Conservation (phyloP, 805 yeast species). For the Candida pseudofarinosa region DNA sequence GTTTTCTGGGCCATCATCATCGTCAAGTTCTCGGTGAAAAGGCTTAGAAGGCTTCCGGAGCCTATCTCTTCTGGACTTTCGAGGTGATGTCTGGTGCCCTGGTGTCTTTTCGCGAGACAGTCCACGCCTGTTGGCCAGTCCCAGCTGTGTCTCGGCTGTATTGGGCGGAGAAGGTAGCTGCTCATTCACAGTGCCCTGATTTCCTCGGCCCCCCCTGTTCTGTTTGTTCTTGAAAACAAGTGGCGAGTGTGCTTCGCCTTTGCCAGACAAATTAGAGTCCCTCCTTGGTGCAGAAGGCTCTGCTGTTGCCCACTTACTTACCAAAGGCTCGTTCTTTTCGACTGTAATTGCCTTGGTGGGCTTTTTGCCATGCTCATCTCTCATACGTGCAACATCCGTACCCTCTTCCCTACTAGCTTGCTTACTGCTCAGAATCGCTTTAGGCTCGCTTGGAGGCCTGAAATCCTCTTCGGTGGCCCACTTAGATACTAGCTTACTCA, state of each 20-base stretch:
- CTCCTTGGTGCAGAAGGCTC: slow-evolving; percentile 1
- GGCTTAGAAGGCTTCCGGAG: background rate
- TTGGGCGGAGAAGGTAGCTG: slow-evolving; percentile 1
- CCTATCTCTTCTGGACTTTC: background rate
- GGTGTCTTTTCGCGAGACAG: background rate
- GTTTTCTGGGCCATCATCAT: slow-evolving; percentile 8
- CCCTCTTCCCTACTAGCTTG: slow-evolving; percentile 14
- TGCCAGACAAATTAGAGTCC: background rate
- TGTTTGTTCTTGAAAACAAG: background rate
- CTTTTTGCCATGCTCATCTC: slow-evolving; percentile 1
- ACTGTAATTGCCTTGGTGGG: slow-evolving; percentile 9
- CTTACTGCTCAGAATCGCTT: background rate
- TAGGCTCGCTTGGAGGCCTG: background rate
- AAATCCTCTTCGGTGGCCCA: slow-evolving; percentile 32
- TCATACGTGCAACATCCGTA: background rate
- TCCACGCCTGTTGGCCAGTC: background rate
- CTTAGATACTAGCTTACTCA: slow-evolving; percentile 20
- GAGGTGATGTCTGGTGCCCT: background rate
- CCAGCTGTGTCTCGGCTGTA: background rate
- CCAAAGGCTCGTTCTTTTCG: slow-evolving; percentile 15
- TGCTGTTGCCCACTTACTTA: slow-evolving; percentile 32
- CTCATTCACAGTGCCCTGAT: background rate
- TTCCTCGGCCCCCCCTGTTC: background rate
- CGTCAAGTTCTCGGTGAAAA: slow-evolving; percentile 1
- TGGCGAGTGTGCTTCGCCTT: background rate